These are phyloP conservation scores for Leccinum variicolor DNA, from an alignment of 768 basidiomycete genomes.

Conservation along the genomic window DNA sequence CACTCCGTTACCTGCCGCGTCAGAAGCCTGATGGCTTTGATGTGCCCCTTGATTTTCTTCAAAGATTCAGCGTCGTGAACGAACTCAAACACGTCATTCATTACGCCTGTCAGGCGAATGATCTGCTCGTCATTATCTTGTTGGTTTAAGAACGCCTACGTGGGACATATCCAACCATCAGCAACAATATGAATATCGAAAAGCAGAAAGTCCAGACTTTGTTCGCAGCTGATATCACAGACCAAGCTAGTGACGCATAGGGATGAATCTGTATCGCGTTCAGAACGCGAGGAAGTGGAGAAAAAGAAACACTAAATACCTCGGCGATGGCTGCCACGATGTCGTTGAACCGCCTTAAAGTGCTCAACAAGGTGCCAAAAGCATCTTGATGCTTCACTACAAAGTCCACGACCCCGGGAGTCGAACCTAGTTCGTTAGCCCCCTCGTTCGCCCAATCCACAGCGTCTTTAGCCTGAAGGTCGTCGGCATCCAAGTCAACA, in stretches of 20 bases:
- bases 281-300: background rate
- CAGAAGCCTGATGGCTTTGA: background rate
- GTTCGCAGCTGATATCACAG: background rate
- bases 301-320: background rate
- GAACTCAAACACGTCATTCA: background rate
- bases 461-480: background rate
- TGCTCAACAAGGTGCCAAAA: background rate
- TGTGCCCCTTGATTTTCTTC: background rate
- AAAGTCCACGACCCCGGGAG: background rate
- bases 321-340: background rate
- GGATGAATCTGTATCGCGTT: slow-evolving; percentile 1
- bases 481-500: background rate
- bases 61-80: background rate
- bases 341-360: background rate
- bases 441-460: background rate
- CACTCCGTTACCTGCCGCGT: slow-evolving; percentile 1
- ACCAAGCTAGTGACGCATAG: background rate
- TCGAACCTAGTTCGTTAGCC: background rate
- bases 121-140: background rate
- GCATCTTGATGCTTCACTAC: background rate
- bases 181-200: background rate
- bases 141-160: background rate
- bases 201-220: background rate
- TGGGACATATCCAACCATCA: background rate
- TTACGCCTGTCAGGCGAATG: background rate